phyloP scores from a whole-genome alignment of 1,284 basidiomycete genomes.

The Vanrija pseudolonga region DNA sequence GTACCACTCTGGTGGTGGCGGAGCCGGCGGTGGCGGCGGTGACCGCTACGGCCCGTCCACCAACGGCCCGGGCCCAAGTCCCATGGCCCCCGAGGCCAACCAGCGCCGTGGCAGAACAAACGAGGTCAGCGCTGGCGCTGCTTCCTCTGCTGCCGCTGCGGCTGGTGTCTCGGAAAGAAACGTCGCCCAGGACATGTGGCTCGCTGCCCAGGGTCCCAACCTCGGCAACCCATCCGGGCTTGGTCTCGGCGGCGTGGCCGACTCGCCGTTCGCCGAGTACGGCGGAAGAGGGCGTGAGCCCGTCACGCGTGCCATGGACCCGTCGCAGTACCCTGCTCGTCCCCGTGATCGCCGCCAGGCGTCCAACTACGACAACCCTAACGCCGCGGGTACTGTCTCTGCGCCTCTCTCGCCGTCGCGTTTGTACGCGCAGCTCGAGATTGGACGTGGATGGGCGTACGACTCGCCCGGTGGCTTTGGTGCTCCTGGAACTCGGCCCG shows the following conservation, averaged over 20 bases:
- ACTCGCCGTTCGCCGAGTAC: slow-evolving; percentile 20
- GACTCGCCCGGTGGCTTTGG: slow-evolving; percentile 11
- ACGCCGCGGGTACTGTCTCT: slow-evolving; percentile 42
- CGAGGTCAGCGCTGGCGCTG: no score
- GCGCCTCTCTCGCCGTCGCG: slow-evolving; percentile 46
- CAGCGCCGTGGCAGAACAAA: no score
- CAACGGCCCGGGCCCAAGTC: slow-evolving; percentile 9
- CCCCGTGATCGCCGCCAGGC: slow-evolving; percentile 4
- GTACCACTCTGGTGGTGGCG: slow-evolving; percentile 5
- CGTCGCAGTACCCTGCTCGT: slow-evolving; percentile 5
- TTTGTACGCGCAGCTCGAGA: slow-evolving; percentile 44
- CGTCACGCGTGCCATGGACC: slow-evolving; percentile 3
- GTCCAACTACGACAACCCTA: slow-evolving; percentile 30
- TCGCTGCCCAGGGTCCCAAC: slow-evolving; percentile 41
- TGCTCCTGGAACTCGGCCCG: slow-evolving; percentile 7
- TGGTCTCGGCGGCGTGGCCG: slow-evolving; percentile 24
- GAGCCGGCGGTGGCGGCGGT: not conserved
- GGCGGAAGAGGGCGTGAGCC: slow-evolving; percentile 11
- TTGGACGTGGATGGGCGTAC: slow-evolving; percentile 19
- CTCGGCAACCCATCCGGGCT: slow-evolving; percentile 33
- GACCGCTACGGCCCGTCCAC: not conserved
- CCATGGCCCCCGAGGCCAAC: no score
- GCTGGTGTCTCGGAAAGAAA: no score
- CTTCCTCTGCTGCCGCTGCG: no score
- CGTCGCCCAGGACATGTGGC: slow-evolving; percentile 43